phyloP scores from a whole-genome alignment of 805 yeast genomes.

The Starmerella khaoyaiensis region DNA sequence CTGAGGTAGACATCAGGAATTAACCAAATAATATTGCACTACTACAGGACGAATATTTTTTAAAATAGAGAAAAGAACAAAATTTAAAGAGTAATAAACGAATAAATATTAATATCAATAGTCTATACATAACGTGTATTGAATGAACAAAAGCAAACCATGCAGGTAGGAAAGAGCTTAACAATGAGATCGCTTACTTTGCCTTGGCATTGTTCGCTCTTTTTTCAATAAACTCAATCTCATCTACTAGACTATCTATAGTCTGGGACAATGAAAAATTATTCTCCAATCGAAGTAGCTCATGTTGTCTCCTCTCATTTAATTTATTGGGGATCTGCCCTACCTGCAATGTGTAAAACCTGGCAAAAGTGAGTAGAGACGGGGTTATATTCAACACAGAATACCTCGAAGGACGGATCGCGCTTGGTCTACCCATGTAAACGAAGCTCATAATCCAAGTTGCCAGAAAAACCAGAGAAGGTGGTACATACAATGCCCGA shows the following conservation, averaged over 20 bases:
- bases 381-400: constrained; percentile 17
- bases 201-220: no score
- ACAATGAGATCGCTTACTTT: no score
- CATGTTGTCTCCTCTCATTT: constrained; percentile 15
- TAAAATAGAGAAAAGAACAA: no score
- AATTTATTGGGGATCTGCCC: constrained; percentile 21
- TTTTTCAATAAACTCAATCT: constrained; percentile 7
- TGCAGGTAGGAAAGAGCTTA: no score
- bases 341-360: constrained; percentile 22
- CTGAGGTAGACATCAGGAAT: no score
- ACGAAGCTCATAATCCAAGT: constrained; percentile 16
- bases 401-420: constrained; percentile 5
- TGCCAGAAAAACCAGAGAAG: constrained; percentile 18
- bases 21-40: no score
- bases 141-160: no score
- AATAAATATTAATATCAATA: no score
- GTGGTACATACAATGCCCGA: constrained; percentile 15
- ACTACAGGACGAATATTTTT: no score
- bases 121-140: no score
- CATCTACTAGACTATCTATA: constrained; percentile 19
- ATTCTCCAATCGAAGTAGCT: constrained; percentile 16
- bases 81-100: no score
- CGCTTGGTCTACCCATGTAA: constrained; percentile 10
- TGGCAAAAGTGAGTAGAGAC: constrained; percentile 20
- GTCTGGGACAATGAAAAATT: constrained; percentile 21